phyloP scores from a whole-genome alignment of 2,329 filamentous ascomycete species.

The Penicillium digitatum region DNA sequence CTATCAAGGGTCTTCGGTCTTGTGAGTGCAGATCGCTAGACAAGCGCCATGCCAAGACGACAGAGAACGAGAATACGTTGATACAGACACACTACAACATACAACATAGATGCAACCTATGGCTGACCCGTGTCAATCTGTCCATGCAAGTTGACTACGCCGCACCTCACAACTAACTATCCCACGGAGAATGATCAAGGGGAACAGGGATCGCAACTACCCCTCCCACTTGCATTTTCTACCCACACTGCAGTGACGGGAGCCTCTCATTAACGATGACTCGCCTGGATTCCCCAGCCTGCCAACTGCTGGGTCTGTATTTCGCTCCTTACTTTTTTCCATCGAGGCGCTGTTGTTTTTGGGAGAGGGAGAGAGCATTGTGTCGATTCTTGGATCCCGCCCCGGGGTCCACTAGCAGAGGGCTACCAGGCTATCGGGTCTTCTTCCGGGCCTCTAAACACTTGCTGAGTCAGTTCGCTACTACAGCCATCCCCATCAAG shows the following conservation, averaged over 20 bases:
- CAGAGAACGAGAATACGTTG: slow-evolving; percentile 21
- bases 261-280: slow-evolving; percentile 10
- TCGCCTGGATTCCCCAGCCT: slow-evolving; percentile 3
- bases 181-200: slow-evolving; percentile 11
- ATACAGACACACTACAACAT: slow-evolving; percentile 9
- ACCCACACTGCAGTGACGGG: slow-evolving; percentile 16
- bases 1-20: slow-evolving; percentile 7
- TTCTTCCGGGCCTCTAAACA: slow-evolving; percentile 12
- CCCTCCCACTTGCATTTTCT: slow-evolving; percentile 17
- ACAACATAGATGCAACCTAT: slow-evolving; percentile 15
- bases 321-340: slow-evolving; percentile 6
- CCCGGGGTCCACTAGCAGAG: slow-evolving; percentile 19
- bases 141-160: slow-evolving; percentile 23
- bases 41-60: slow-evolving; percentile 35
- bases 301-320: slow-evolving; percentile 11
- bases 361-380: slow-evolving; percentile 4
- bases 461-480: slow-evolving; percentile 11
- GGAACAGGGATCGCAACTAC: slow-evolving; percentile 4
- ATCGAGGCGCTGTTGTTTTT: slow-evolving; percentile 19
- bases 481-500: slow-evolving; percentile 15
- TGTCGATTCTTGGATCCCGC: slow-evolving; percentile 13
- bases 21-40: slow-evolving; percentile 18
- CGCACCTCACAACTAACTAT: slow-evolving; percentile 12
- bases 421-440: slow-evolving; percentile 31
- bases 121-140: slow-evolving; percentile 13